Evolutionary conservation across 108 stramenopile species (phyloP).

Genomic region (Cylindrotheca closterium): DNA sequence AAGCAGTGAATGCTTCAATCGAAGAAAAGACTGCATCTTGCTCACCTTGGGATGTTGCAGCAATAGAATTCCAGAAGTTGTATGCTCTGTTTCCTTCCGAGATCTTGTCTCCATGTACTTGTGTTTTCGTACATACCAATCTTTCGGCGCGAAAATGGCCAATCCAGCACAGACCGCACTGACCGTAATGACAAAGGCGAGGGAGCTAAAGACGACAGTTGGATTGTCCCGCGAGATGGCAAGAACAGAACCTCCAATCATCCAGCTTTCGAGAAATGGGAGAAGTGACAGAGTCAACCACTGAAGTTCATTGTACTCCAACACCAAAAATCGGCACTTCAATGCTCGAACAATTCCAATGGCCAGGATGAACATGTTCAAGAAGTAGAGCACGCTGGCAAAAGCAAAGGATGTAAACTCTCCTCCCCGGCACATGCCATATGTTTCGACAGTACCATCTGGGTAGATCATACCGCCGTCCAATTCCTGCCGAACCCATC

Average conservation of each 20-base stretch:
- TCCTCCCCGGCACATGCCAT: conserved; percentile 20
- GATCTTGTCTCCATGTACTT: conserved; percentile 1
- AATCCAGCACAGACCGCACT: conserved; percentile 13
- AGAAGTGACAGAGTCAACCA: conserved; percentile 30
- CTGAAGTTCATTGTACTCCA: conserved; percentile 39
- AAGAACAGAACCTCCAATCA: conserved; percentile 24
- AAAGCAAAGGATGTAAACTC: conserved; percentile 7
- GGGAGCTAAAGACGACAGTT: conserved; percentile 16
- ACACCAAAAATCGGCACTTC: conserved; percentile 29
- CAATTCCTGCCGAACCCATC: conserved; percentile 24
- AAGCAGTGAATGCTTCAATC: not conserved
- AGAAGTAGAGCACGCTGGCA: conserved; percentile 7
- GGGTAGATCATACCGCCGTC: conserved; percentile 4
- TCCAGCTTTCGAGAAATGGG: conserved; percentile 35
- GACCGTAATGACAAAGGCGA: conserved; percentile 16
- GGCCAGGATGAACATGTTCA: conserved; percentile 14
- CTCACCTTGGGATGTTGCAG: conserved; percentile 36
- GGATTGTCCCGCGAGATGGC: conserved; percentile 16
- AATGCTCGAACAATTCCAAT: conserved; percentile 27
- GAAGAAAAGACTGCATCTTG: not conserved
- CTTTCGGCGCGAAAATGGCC: conserved; percentile 33
- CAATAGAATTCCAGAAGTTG: conserved; percentile 17
- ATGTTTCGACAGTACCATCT: conserved; percentile 25
- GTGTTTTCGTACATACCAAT: conserved; percentile 39
- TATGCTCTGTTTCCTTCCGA: not conserved